Conservation (phyloP, 176 grass and related monocot genomes). For the Puya raimondii region DNA sequence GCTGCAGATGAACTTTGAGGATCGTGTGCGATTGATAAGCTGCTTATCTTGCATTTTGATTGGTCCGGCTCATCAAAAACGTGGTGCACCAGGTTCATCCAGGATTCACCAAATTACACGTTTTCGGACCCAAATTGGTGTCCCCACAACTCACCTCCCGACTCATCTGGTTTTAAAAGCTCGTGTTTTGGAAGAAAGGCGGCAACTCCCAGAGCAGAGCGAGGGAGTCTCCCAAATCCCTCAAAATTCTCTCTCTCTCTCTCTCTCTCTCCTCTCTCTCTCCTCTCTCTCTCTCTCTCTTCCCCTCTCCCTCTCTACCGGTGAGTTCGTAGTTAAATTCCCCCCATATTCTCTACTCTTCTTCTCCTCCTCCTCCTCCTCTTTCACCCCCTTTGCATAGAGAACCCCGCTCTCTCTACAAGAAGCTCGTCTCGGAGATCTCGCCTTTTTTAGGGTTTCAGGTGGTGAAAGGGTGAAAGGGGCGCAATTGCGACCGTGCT, state of each 20-base stretch:
- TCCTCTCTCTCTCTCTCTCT: conserved; percentile 6
- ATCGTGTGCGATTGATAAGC: no score
- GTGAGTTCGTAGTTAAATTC: background rate
- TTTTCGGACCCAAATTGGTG: no score
- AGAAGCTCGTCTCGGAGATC: background rate
- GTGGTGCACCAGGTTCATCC: no score
- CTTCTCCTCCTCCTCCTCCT: background rate
- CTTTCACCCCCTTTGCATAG: background rate
- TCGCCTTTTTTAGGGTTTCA: background rate
- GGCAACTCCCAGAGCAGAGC: conserved; percentile 13
- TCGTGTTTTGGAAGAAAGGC: conserved; percentile 3
- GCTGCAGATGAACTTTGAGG: no score
- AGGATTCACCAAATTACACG: no score
- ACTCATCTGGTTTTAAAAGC: background rate
- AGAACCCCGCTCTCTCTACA: background rate
- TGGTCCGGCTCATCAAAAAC: no score
- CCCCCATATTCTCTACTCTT: conserved; percentile 6
- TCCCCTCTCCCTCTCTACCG: background rate
- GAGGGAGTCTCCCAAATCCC: conserved; percentile 9
- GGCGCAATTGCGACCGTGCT: background rate
- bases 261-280: background rate
- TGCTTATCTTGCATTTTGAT: no score
- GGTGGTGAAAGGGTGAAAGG: background rate
- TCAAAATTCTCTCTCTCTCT: background rate
- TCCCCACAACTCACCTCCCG: background rate